A percentile compares a stretch with the other conserved stretches of the same genome.
Conservation (phyloP, 495 filamentous ascomycete species). For the Lophiotrema nucula region DNA sequence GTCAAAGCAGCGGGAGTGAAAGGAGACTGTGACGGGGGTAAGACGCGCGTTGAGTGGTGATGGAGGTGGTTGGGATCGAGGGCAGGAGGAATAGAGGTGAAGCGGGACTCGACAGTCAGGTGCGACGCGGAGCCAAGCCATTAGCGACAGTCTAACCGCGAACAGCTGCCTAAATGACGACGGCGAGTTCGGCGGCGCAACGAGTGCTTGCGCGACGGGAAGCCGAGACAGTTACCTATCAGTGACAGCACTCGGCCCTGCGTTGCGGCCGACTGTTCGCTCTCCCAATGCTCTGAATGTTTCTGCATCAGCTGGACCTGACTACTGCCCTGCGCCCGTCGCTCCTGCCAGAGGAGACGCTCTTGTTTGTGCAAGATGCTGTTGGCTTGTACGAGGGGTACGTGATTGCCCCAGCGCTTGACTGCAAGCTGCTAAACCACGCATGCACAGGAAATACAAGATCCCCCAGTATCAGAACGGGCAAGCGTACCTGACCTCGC, state of each 20-base stretch:
- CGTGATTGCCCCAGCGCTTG: conserved; percentile 35
- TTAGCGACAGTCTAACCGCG: conserved; percentile 9
- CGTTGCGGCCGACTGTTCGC: not conserved
- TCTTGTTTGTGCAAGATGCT: conserved; percentile 94
- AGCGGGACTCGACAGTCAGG: not conserved
- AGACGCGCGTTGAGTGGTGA: not conserved
- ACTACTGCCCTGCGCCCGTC: conserved; percentile 91
- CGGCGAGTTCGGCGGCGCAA: not conserved
- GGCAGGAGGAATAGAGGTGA: not conserved
- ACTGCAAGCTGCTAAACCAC: conserved; percentile 3
- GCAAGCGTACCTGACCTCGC: conserved; percentile 92
- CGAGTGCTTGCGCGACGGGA: not conserved
- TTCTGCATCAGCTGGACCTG: conserved; percentile 89
- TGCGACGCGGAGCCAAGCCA: not conserved
- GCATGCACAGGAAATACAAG: conserved; percentile 88
- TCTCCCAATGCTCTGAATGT: conserved; percentile 70
- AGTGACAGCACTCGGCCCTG: conserved; percentile 1
- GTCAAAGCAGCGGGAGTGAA: not conserved
- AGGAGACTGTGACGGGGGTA: not conserved
- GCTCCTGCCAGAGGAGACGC: conserved; percentile 81
- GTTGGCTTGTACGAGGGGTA: conserved; percentile 98
- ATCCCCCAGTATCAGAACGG: conserved; percentile 92
- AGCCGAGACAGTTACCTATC: not conserved
- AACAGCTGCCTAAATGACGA: too few relatives aligned
- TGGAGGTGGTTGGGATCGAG: not conserved